These are phyloP conservation scores for Phytophthora idaei DNA, from an alignment of 352 stramenopile genomes.

Conservation along the genomic window DNA sequence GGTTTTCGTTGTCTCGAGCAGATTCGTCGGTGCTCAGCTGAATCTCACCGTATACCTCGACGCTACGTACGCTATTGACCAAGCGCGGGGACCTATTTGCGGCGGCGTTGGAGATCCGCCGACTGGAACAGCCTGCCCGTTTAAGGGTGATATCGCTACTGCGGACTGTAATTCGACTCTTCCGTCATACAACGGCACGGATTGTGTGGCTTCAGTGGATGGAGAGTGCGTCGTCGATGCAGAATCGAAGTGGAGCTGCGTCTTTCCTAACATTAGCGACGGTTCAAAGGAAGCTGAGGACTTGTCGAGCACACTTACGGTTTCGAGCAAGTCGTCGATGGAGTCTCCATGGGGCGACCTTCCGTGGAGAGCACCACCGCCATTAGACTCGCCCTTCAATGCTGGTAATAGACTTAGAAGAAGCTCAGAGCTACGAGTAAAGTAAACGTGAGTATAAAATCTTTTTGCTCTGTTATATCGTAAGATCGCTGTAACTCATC, in stretches of 20 bases:
- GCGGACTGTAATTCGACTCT: slow-evolving; percentile 45
- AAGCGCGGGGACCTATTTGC: slow-evolving; percentile 40
- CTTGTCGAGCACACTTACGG: slow-evolving; percentile 12
- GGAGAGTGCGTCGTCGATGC: slow-evolving; percentile 35
- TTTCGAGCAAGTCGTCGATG: slow-evolving; percentile 6
- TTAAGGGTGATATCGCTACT: slow-evolving; percentile 41
- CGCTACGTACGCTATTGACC: slow-evolving; percentile 50
- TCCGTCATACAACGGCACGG: slow-evolving; percentile 41
- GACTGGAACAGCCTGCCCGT: slow-evolving; percentile 42
- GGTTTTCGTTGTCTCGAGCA: neutral
- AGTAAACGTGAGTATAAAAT: neutral
- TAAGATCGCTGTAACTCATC: neutral
- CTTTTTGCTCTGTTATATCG: neutral
- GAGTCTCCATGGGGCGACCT: slow-evolving; percentile 30
- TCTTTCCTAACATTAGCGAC: slow-evolving; percentile 20
- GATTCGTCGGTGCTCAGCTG: slow-evolving; percentile 8
- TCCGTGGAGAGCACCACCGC: slow-evolving; percentile 31
- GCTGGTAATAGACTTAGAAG: neutral
- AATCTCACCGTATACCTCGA: slow-evolving; percentile 35
- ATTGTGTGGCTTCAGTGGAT: slow-evolving; percentile 40
- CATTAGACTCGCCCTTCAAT: slow-evolving; percentile 1
- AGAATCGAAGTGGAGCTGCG: slow-evolving; percentile 35
- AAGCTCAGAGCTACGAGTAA: neutral
- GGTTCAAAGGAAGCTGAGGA: neutral
- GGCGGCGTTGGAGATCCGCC: slow-evolving; percentile 41